These are phyloP conservation scores for Sanguinoderma infundibulare DNA, from an alignment of 1,284 basidiomycete species.

Conservation along the genomic window DNA sequence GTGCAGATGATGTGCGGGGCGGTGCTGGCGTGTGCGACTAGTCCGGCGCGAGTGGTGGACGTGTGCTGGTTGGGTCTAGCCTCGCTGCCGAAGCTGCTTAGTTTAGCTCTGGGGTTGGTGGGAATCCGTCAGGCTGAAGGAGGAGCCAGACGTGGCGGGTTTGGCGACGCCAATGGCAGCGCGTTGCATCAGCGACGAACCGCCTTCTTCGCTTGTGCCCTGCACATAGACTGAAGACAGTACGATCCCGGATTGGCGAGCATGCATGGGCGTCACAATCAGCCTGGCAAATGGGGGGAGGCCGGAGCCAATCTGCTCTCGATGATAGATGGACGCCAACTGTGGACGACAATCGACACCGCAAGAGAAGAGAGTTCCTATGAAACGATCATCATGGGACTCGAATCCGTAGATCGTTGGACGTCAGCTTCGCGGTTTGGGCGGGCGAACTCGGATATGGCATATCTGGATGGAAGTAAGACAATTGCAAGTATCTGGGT, in stretches of 20 bases:
- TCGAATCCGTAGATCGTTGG: neutral
- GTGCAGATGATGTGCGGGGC: neutral
- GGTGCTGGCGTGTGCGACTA: neutral
- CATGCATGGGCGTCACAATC: neutral
- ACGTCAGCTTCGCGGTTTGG: neutral
- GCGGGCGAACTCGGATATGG: neutral
- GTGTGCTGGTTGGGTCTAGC: no score
- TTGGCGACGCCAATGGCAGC: neutral
- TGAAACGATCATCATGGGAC: neutral
- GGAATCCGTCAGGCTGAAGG: no score
- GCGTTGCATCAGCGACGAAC: neutral
- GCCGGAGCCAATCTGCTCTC: neutral
- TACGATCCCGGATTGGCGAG: no score
- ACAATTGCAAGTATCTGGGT: neutral
- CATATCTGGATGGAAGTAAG: neutral
- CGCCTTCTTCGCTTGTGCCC: neutral
- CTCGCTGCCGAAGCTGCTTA: no score
- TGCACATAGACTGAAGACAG: neutral
- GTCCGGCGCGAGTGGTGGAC: no score
- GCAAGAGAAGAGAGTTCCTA: neutral
- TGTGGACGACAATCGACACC: neutral
- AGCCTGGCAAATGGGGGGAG: neutral
- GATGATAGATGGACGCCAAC: neutral
- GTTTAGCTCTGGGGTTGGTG: neutral
- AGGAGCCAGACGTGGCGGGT: no score